Conservation (phyloP, 441 rosid species). For the Pelargonium australe region DNA sequence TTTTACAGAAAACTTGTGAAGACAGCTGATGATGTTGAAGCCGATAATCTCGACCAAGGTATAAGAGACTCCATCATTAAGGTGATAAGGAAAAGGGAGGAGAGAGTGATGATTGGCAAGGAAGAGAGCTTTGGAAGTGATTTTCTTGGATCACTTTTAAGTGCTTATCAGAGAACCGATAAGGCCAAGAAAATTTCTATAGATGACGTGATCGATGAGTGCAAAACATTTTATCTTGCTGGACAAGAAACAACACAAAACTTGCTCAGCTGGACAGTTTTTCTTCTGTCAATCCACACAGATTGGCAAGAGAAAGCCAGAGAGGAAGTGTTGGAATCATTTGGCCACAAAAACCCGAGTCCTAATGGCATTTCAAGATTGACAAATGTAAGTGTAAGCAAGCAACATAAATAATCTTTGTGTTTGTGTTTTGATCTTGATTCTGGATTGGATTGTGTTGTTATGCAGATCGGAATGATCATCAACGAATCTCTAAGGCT, state of each 20-base stretch:
- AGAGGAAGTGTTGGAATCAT: slow-evolving; percentile 26
- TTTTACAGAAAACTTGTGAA: slow-evolving; percentile 15
- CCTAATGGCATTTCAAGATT: slow-evolving; percentile 30
- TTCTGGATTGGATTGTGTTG: too few species aligned
- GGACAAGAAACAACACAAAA: slow-evolving; percentile 40
- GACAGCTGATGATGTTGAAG: slow-evolving; percentile 19
- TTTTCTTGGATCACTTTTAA: background rate
- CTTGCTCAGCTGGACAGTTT: slow-evolving; percentile 36
- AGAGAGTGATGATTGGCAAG: slow-evolving; percentile 14
- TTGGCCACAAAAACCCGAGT: slow-evolving; percentile 28
- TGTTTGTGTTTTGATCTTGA: too few species aligned
- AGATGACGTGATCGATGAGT: slow-evolving; percentile 37
- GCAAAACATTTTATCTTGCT: slow-evolving; percentile 36
- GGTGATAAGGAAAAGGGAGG: slow-evolving; percentile 24
- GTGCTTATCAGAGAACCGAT: background rate
- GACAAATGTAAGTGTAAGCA: slow-evolving; percentile 28
- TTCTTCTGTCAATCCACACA: slow-evolving; percentile 34
- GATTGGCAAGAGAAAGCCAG: slow-evolving; percentile 47
- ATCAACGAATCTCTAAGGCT: slow-evolving; percentile 7
- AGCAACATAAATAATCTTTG: too few species aligned
- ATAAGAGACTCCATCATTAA: slow-evolving; percentile 10
- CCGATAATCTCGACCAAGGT: slow-evolving; percentile 17
- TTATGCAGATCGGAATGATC: slow-evolving; percentile 16
- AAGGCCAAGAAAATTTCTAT: slow-evolving; percentile 20
- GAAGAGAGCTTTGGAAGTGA: slow-evolving; percentile 19